A percentile compares a stretch with the other conserved stretches of the same genome.
These are phyloP conservation scores for Eucalyptus erythrocorys DNA, from an alignment of 345 rosid genomes.

Conservation along the genomic window DNA sequence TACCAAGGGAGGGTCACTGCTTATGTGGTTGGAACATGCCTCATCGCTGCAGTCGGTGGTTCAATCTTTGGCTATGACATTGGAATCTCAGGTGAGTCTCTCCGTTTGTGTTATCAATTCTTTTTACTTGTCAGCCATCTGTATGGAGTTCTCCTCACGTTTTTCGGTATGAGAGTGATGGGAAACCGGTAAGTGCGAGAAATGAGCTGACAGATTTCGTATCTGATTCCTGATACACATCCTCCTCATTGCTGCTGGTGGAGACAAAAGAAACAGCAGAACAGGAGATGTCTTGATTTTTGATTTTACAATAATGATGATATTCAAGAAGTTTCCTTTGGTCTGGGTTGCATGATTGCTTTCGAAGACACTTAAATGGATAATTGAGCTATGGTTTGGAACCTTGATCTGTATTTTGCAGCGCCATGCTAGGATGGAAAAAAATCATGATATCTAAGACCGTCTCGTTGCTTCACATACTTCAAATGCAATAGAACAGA, in stretches of 20 bases:
- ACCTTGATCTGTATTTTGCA: background rate
- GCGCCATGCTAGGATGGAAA: background rate
- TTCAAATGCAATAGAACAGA: background rate
- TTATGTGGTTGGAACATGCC: conserved; percentile 57
- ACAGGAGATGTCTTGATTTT: background rate
- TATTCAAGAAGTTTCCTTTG: background rate
- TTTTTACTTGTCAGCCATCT: background rate
- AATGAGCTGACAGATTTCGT: background rate
- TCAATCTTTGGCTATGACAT: conserved; percentile 86
- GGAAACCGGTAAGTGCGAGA: background rate
- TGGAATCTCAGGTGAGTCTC: conserved; percentile 64
- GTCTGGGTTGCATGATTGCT: background rate
- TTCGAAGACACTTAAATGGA: background rate
- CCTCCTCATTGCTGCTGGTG: background rate
- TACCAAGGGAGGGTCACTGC: conserved; percentile 71
- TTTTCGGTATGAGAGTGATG: background rate
- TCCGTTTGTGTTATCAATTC: background rate
- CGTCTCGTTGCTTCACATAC: background rate
- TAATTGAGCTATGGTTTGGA: background rate
- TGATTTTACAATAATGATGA: background rate
- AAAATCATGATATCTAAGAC: background rate
- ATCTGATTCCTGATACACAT: background rate
- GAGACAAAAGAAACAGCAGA: background rate
- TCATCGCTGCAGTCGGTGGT: conserved; percentile 81
- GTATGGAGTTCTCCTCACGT: background rate